Base-by-base conservation (phyloP, 2,329 filamentous ascomycete species). In the Coniochaeta hoffmannii region DNA sequence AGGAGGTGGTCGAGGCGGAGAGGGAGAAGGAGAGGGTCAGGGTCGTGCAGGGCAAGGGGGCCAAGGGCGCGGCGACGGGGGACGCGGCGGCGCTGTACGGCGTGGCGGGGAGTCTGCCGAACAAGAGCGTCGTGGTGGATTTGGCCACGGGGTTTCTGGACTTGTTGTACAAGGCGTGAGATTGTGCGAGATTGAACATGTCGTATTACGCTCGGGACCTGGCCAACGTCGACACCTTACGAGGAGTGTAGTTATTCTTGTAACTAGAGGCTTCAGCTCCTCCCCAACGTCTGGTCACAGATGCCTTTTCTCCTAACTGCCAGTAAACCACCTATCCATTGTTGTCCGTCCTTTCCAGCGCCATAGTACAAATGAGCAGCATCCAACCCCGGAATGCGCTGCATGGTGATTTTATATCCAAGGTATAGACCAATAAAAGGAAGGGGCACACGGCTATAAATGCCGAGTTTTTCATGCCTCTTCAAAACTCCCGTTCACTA, bases 91-190 rank as follows among this genome's bases (percentile, higher is more conserved):
- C 92, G 4, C 74, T 99, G 59, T 99, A 99, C 71, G 94, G 94
- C 55, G 92, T 99, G 56, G 94, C 94, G 0, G 94, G 94, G 6
- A 95, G 89, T 66, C 73, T 99, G 70, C 94, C 94, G 1, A 95
- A 99, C 69, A 97, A 97, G 81, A 90, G 88, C 62, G 87, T 99
- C 32, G 91, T 99, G 31, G 89, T 90, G 61, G 90, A 96, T 64
- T 73, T 99, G 67, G 93, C 92, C 1, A 89, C 81, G 62, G 93
- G 91, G 0, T 99, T 97, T 72, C 77, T 97, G 67, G 92, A 97
- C 73, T 87, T 94, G 53, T 69, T 97, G 71, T 97, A 97, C 73
- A 96, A 96, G 77, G 87, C 87, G 58, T 94, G 74, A 73, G 50
- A n/a, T 38, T 11, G 0, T 4, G 15, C 3, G 5, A 22, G 12